Evolutionary conservation across 768 basidiomycete genomes (phyloP), one percentile per base, ranked within the genome.

Genomic region (Grammothele lineata): DNA sequence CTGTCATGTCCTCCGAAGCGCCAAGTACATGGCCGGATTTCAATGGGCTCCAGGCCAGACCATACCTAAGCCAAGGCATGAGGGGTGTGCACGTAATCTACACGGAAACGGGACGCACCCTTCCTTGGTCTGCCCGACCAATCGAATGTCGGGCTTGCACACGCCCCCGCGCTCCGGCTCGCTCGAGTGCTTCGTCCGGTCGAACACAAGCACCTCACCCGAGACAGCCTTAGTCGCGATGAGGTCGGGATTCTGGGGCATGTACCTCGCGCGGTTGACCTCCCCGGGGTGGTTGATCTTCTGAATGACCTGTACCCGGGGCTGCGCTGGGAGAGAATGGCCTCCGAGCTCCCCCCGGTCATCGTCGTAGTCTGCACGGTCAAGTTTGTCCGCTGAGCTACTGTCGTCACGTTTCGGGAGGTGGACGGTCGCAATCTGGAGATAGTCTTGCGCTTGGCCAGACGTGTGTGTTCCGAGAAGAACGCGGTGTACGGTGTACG

Each of bases 391-490:
- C 11, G 83, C 79, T 32, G 81, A 79, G 1, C 74, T 68, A n/a
- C 76, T 71, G 30, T 78, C 78, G 41, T 79, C 78, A 57, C 81
- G 87, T 65, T 90, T 92, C 5, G 95, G 96, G 46, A 99, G 84
- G 53, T 92, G 85, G 8, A 98, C 89, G 21, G 86, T 85, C 24
- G 94, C 96, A 50, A 99, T 97, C 70, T 95, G 90, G 40, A 98
- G 81, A 66, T 95, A 87, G 69, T 99, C 94, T 64, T 89, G 86
- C 4, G 89, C 82, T 68, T 93, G 89, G 4, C 87, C 88, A 25
- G 94, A 97, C 5, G 96, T 98, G 74, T 99, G 95, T 1, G 96
- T 99, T 32, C 94, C 96, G 36, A 98, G 84, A 26, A 99, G 83
- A 42, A 99, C 76, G 32, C 95, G 86, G 66, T 99, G 96, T 34